These are phyloP conservation scores for Magnolia sinica DNA, from an alignment of 164 flowering plant genomes.

Conservation along the genomic window DNA sequence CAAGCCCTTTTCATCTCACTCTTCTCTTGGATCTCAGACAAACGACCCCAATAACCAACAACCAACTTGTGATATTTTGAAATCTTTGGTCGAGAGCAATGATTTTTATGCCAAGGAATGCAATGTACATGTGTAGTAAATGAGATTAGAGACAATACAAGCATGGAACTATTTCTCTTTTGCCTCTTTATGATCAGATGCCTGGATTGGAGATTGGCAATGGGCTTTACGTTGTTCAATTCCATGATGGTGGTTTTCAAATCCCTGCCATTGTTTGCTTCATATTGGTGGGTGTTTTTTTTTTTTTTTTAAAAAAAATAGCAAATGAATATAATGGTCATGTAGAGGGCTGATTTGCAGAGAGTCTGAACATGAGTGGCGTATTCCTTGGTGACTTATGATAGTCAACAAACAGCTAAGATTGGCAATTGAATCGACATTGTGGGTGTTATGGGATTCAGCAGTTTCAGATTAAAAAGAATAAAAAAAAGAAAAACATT, in stretches of 20 bases:
- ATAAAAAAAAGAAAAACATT: no score
- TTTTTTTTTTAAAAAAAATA: no score
- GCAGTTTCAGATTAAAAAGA: neutral
- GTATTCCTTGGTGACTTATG: neutral
- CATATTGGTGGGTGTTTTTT: neutral
- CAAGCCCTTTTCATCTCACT: slow-evolving; percentile 17
- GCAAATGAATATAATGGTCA: neutral
- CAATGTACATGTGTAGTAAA: slow-evolving; percentile 43
- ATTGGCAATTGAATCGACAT: no score
- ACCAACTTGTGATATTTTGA: slow-evolving; percentile 38
- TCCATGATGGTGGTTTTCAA: neutral
- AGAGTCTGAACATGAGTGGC: neutral
- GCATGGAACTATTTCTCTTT: neutral
- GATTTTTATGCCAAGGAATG: slow-evolving; percentile 60
- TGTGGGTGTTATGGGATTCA: neutral
- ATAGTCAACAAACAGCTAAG: neutral
- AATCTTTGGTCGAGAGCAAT: slow-evolving; percentile 51
- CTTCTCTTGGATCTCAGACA: slow-evolving; percentile 21
- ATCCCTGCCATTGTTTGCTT: no score
- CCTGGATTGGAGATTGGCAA: neutral
- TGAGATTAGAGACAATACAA: neutral
- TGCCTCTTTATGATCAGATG: neutral
- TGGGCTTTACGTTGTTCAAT: no score
- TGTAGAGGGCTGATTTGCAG: neutral
- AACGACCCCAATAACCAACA: slow-evolving; percentile 46